These are phyloP conservation scores for Linanthus parryae DNA, from an alignment of 148 eudicot genomes.

Conservation along the genomic window DNA sequence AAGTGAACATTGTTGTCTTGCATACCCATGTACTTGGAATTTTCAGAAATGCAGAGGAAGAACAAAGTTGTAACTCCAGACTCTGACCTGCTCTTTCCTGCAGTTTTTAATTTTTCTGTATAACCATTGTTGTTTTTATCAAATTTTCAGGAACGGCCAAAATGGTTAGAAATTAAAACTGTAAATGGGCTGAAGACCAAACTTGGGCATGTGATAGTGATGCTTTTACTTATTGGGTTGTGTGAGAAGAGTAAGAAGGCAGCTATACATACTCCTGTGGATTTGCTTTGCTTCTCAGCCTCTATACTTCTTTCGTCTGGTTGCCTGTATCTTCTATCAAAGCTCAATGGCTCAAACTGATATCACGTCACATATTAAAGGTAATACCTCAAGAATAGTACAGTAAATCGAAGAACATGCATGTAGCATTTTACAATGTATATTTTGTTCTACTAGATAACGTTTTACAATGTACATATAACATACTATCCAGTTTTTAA, in stretches of 20 bases:
- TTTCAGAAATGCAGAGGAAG: too few relatives aligned
- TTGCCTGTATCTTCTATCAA: constrained; percentile 71
- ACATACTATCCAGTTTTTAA: too few relatives aligned
- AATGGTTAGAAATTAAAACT: constrained; percentile 80
- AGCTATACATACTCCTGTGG: constrained; percentile 48
- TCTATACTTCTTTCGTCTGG: constrained; percentile 82
- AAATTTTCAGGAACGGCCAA: constrained; percentile 72
- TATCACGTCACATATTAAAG: too few relatives aligned
- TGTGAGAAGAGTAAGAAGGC: constrained; percentile 86
- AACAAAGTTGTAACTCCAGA: too few relatives aligned
- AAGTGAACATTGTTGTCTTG: too few relatives aligned
- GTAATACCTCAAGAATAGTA: too few relatives aligned
- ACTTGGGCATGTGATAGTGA: constrained; percentile 92
- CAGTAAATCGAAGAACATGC: too few relatives aligned
- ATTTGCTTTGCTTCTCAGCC: constrained; percentile 91
- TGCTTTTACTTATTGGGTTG: constrained; percentile 85
- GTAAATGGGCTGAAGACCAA: constrained; percentile 88
- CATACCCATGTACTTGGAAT: too few relatives aligned
- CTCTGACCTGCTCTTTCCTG: too few relatives aligned
- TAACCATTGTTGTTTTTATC: neutral
- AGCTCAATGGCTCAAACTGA: constrained; percentile 50
- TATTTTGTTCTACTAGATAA: too few relatives aligned
- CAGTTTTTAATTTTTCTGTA: neutral
- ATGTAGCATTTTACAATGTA: too few relatives aligned
- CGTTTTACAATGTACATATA: too few relatives aligned